Evolutionary conservation across 768 basidiomycete species (phyloP).

Genomic region (Scleroderma citrinum): DNA sequence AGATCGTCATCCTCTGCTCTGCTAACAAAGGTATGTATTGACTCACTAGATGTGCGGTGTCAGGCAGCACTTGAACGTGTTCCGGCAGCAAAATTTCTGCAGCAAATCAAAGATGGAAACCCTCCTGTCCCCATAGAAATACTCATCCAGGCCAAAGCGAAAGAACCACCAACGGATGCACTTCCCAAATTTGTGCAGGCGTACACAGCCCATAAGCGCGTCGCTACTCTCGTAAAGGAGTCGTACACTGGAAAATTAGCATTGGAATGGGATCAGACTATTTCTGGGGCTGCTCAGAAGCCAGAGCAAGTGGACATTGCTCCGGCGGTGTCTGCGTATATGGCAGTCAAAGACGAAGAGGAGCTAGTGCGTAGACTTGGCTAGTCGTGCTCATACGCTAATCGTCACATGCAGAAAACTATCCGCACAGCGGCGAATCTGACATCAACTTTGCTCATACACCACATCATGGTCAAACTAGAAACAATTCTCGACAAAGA

Average conservation of each 20-base stretch:
- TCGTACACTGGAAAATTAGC: conserved; percentile 79
- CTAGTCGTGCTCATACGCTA: conserved; percentile 6
- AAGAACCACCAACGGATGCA: conserved; percentile 71
- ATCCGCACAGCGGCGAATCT: conserved; percentile 68
- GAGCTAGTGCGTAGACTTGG: conserved; percentile 60
- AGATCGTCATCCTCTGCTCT: conserved; percentile 76
- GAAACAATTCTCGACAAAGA: conserved; percentile 90
- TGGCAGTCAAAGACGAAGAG: conserved; percentile 88
- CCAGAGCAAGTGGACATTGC: conserved; percentile 79
- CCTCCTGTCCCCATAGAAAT: conserved; percentile 67
- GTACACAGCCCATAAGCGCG: conserved; percentile 56
- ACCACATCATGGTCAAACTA: conserved; percentile 83
- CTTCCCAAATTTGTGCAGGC: conserved; percentile 59
- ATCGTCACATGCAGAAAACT: conserved; percentile 51
- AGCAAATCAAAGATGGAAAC: conserved; percentile 61
- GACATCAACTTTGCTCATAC: conserved; percentile 78
- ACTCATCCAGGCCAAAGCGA: conserved; percentile 70
- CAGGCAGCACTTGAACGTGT: conserved; percentile 8
- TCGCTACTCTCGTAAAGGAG: conserved; percentile 81
- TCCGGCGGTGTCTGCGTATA: conserved; percentile 64
- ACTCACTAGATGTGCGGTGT: not conserved
- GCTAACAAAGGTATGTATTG: conserved; percentile 70
- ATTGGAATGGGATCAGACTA: conserved; percentile 73
- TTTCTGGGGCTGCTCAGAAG: conserved; percentile 48
- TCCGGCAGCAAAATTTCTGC: conserved; percentile 71